Evolutionary conservation across 2,329 filamentous ascomycete species (phyloP).

Genomic region (Pezicula carpinea): DNA sequence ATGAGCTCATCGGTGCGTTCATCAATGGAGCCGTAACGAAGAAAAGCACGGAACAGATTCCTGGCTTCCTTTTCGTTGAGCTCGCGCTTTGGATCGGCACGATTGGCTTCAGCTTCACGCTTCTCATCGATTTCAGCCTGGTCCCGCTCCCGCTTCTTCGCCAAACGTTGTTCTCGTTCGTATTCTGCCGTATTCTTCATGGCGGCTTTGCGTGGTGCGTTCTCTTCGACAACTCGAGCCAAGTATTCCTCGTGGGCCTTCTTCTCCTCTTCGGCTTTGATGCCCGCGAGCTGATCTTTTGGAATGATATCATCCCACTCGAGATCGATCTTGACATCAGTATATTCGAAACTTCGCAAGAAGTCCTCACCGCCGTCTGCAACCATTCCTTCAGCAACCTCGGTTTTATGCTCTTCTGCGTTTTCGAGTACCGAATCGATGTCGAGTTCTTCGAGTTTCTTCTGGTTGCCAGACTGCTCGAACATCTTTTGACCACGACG

Average conservation of each 20-base stretch:
- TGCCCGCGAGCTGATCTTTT: conserved; percentile 80
- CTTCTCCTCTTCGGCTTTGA: conserved; percentile 85
- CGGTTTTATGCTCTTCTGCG: conserved; percentile 94
- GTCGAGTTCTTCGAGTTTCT: conserved; percentile 93
- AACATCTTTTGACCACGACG: conserved; percentile 99
- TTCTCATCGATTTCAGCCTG: conserved; percentile 56
- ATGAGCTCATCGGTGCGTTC: conserved; percentile 85
- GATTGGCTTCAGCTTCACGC: conserved; percentile 68
- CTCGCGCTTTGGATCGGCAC: conserved; percentile 81
- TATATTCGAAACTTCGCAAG: conserved; percentile 83
- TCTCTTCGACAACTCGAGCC: conserved; percentile 77
- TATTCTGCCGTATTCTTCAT: conserved; percentile 52
- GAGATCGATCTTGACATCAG: conserved; percentile 94
- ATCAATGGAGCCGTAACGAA: conserved; percentile 85
- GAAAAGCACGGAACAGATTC: conserved; percentile 84
- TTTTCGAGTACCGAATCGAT: conserved; percentile 97
- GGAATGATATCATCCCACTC: conserved; percentile 99
- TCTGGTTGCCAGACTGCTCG: conserved; percentile 93
- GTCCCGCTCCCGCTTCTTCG: conserved; percentile 62
- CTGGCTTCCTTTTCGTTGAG: conserved; percentile 90
- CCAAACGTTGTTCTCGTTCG: conserved; percentile 59
- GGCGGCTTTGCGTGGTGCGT: conserved; percentile 71
- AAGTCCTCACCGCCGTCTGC: conserved; percentile 97
- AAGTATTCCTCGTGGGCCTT: conserved; percentile 80
- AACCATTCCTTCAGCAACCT: conserved; percentile 89